Percentiles rank a stretch among this genome's conserved stretches.
Conservation (phyloP, 176 grass and related monocot genomes). For the Pontederia crassipes region DNA sequence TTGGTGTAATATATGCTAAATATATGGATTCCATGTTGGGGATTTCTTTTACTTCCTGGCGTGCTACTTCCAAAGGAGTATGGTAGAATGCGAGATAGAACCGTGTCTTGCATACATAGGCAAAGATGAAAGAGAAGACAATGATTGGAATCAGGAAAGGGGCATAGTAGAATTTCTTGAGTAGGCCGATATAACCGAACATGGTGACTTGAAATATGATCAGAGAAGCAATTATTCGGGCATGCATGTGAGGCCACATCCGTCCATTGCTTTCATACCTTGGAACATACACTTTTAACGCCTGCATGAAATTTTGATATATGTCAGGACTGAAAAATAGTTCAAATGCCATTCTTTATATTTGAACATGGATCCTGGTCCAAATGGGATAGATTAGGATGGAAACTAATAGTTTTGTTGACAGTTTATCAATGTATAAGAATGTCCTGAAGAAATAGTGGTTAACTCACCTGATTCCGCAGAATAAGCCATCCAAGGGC, state of each 20-base stretch:
- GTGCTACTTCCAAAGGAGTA: constrained; percentile 65
- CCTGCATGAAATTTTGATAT: constrained; percentile 20
- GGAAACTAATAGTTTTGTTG: neutral
- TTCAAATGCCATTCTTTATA: neutral
- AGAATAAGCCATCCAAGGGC: constrained; percentile 79
- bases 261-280: constrained; percentile 72
- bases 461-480: constrained; percentile 55
- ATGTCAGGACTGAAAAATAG: too few species aligned
- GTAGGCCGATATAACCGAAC: constrained; percentile 41
- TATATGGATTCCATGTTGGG: constrained; percentile 68
- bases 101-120: constrained; percentile 42
- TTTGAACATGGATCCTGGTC: neutral
- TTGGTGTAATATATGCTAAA: constrained; percentile 47
- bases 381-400: neutral
- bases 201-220: constrained; percentile 77
- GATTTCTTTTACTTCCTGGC: constrained; percentile 33
- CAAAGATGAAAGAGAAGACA: constrained; percentile 42
- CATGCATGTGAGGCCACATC: constrained; percentile 98
- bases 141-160: constrained; percentile 33
- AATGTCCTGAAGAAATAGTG: neutral
- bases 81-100: constrained; percentile 55
- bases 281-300: constrained; percentile 62
- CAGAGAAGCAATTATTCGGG: constrained; percentile 45
- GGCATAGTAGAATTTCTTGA: constrained; percentile 23
- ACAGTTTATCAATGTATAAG: neutral